Conservation (phyloP, 148 eudicot genomes). For the Vaccinium corymbosum region DNA sequence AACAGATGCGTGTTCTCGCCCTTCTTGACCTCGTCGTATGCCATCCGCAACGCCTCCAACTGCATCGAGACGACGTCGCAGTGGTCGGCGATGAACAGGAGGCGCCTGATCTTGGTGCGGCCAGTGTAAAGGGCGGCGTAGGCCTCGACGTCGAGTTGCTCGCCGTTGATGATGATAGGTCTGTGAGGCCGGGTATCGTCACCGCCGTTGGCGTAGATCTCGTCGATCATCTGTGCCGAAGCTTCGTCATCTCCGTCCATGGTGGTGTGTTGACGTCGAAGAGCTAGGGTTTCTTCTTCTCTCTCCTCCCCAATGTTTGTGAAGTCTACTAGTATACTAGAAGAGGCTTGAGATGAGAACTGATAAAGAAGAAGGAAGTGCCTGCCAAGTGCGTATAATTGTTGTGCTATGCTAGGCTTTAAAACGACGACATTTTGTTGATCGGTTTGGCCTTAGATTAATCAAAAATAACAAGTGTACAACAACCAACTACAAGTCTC, state of each 20-base stretch:
- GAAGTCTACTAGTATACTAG: background rate
- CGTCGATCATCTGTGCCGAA: conserved; percentile 37
- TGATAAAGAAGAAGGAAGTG: too few relatives aligned
- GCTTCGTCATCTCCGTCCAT: conserved; percentile 50
- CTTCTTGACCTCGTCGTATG: conserved; percentile 82
- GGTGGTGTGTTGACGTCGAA: conserved; percentile 5
- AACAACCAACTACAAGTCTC: too few relatives aligned
- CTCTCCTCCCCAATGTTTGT: background rate
- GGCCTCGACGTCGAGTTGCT: conserved; percentile 83
- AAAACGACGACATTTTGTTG: too few relatives aligned
- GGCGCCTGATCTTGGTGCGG: conserved; percentile 72
- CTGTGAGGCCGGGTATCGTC: conserved; percentile 27
- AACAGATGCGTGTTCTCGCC: conserved; percentile 75
- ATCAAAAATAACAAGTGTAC: too few relatives aligned
- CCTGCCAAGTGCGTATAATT: too few relatives aligned
- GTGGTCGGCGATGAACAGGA: conserved; percentile 67
- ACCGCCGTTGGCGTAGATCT: conserved; percentile 45
- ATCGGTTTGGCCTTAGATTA: too few relatives aligned
- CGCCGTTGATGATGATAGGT: conserved; percentile 63
- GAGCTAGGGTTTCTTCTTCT: conserved; percentile 13
- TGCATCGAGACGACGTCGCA: conserved; percentile 48
- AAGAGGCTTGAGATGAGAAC: background rate
- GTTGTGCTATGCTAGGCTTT: too few relatives aligned
- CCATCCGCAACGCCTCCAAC: conserved; percentile 78
- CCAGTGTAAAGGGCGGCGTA: conserved; percentile 79